Percentiles rank a stretch among this genome's conserved stretches.
These are phyloP conservation scores for Thielaviopsis punctulata DNA, from an alignment of 2,329 filamentous ascomycete species.

Conservation along the genomic window DNA sequence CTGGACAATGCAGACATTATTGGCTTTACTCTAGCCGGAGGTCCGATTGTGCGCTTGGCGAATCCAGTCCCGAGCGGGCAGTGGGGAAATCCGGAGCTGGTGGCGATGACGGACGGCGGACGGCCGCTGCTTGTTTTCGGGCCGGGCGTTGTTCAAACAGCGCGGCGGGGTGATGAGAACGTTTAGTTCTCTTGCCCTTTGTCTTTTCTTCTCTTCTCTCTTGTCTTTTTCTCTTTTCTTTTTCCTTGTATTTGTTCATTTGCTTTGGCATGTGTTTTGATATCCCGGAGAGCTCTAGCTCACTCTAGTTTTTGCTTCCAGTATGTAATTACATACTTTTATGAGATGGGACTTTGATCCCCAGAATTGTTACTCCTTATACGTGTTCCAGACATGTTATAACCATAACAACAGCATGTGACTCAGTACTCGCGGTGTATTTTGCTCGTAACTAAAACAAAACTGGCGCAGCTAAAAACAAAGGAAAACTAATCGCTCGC, in stretches of 20 bases:
- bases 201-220: neutral
- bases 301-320: neutral
- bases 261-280: neutral
- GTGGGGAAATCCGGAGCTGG: constrained; percentile 12
- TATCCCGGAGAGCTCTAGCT: neutral
- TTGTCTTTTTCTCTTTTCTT: neutral
- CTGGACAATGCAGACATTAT: constrained; percentile 19
- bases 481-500: neutral
- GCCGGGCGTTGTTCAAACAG: neutral
- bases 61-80: constrained; percentile 17
- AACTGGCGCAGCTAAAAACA: neutral
- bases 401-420: too few species aligned
- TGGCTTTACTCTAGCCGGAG: constrained; percentile 28
- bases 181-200: constrained; percentile 3
- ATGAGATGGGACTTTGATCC: too few species aligned
- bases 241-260: neutral
- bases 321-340: neutral
- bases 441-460: neutral
- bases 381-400: too few species aligned
- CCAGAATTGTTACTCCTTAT: too few species aligned
- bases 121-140: constrained; percentile 8
- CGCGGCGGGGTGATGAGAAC: constrained; percentile 4
- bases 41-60: constrained; percentile 28
- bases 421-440: too few species aligned
- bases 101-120: constrained; percentile 8